Evolutionary conservation across 2,329 filamentous ascomycete genomes (phyloP).

Genomic region (Chalara sp.): DNA sequence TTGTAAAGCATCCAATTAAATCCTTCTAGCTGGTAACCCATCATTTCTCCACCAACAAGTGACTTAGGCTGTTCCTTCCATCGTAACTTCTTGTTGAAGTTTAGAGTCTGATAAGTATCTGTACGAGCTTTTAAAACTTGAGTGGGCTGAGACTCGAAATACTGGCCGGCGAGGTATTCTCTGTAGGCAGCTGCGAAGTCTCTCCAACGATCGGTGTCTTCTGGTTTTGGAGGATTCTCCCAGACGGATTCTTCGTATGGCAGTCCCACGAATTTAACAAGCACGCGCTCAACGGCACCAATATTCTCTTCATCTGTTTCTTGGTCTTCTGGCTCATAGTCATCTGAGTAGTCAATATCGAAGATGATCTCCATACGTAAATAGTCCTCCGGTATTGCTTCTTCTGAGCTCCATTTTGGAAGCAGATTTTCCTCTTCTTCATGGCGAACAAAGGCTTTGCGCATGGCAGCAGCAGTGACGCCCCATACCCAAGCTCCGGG

Average conservation of each 20-base stretch:
- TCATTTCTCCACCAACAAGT: constrained; percentile 72
- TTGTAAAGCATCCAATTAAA: constrained; percentile 94
- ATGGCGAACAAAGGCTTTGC: constrained; percentile 69
- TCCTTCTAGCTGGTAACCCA: constrained; percentile 90
- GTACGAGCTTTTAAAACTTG: constrained; percentile 61
- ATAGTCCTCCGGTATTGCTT: constrained; percentile 84
- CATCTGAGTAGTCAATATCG: constrained; percentile 62
- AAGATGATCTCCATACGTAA: constrained; percentile 86
- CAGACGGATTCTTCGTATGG: constrained; percentile 87
- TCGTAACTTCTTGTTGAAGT: constrained; percentile 57
- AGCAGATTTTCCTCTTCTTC: constrained; percentile 50
- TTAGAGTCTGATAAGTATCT: constrained; percentile 53
- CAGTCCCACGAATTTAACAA: constrained; percentile 89
- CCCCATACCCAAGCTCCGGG: constrained; percentile 86
- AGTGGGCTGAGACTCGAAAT: constrained; percentile 53
- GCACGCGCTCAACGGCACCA: constrained; percentile 63
- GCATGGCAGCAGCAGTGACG: constrained; percentile 54
- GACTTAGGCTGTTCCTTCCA: constrained; percentile 66
- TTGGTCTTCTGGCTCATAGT: constrained; percentile 45
- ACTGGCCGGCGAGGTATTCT: constrained; percentile 75
- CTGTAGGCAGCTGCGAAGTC: constrained; percentile 80
- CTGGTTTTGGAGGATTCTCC: constrained; percentile 68
- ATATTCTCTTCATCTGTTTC: constrained; percentile 67
- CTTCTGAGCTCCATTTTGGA: constrained; percentile 63
- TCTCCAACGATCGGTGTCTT: constrained; percentile 60